phyloP scores from a whole-genome alignment of 1,284 basidiomycete genomes.

The Apiotrichum montevideense region DNA sequence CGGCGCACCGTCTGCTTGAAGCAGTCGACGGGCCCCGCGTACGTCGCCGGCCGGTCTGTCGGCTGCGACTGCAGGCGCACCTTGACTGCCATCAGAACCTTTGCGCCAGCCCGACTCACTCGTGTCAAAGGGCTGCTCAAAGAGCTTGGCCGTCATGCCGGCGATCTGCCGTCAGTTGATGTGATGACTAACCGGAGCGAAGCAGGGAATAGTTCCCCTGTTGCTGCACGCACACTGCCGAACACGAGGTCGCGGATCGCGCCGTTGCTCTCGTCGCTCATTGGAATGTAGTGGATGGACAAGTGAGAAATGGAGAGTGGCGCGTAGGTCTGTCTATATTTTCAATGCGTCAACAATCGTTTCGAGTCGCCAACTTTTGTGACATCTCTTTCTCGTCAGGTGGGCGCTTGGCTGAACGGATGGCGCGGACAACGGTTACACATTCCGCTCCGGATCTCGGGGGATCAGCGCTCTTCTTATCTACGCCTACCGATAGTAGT shows the following conservation, averaged over 20 bases:
- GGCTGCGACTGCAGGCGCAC: slow-evolving; percentile 78
- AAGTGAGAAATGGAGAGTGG: too few relatives aligned
- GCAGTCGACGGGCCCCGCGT: slow-evolving; percentile 74
- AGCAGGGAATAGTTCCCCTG: background rate
- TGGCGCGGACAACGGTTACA: too few relatives aligned
- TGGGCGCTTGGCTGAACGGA: too few relatives aligned
- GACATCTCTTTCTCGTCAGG: too few relatives aligned
- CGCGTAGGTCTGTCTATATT: too few relatives aligned
- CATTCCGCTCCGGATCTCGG: too few relatives aligned
- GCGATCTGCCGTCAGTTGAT: slow-evolving; percentile 51
- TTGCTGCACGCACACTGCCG: slow-evolving; percentile 44
- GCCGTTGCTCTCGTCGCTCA: background rate
- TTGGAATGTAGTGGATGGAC: too few relatives aligned
- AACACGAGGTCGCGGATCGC: slow-evolving; percentile 49
- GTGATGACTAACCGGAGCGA: slow-evolving; percentile 1
- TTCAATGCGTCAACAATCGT: too few relatives aligned
- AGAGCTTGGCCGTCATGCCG: slow-evolving; percentile 73
- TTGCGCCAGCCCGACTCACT: slow-evolving; percentile 41
- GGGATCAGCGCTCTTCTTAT: too few relatives aligned
- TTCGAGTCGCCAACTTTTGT: too few relatives aligned
- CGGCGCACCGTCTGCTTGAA: slow-evolving; percentile 66
- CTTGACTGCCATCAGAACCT: slow-evolving; percentile 49
- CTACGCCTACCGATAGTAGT: too few relatives aligned
- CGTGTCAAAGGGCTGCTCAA: slow-evolving; percentile 80
- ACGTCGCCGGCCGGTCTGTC: slow-evolving; percentile 62